Evolutionary conservation across 2,329 filamentous ascomycete species (phyloP), one percentile per base, ranked within the genome.

Genomic region (Lasiodiplodia theobromae): DNA sequence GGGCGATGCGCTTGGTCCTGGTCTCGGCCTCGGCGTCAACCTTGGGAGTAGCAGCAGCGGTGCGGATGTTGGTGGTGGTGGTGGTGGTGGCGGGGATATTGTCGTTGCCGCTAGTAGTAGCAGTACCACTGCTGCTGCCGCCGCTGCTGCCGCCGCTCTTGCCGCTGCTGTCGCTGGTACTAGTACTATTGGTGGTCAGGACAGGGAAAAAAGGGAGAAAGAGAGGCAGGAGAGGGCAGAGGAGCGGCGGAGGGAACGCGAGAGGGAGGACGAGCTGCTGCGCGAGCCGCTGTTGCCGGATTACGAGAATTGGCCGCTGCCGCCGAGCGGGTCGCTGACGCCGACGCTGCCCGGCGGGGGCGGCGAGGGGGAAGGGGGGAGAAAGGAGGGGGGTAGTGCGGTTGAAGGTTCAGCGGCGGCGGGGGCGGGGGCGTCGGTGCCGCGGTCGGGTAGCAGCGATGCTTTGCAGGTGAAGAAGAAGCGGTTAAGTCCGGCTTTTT

Each of bases 251-350:
- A 28, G n/a, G 40, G 21, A 14, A 40, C 10, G 21, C 16, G 23
- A 14, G 57, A 14, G 40, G 40, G 57, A 49, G 6, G 57, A 62
- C 25, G 40, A 21, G 23, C 21, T 62, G 40, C 25, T 49, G 38
- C 49, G 57, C 25, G 40, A 47, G 40, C 40, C 40, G 40, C 57
- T 44, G 57, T 25, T 62, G 57, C 57, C 57, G 57, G 57, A 62
- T 31, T 62, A 62, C 12, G 57, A 49, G 14, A 34, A 62, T 40
- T 62, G 57, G 57, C 57, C 57, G 16, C 25, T 62, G 57, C 57
- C 57, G 57, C 57, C 57, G 57, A 60, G 57, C 23, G 57, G 57
- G 57, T 14, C 25, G 57, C 8, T 60, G 38, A 31, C 57, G 57
- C 57, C 54, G 34, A 40, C 54, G 56, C 21, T 38, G 31, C 6